Base-by-base conservation (phyloP, 768 basidiomycete species). In the Tricholoma sp. region DNA sequence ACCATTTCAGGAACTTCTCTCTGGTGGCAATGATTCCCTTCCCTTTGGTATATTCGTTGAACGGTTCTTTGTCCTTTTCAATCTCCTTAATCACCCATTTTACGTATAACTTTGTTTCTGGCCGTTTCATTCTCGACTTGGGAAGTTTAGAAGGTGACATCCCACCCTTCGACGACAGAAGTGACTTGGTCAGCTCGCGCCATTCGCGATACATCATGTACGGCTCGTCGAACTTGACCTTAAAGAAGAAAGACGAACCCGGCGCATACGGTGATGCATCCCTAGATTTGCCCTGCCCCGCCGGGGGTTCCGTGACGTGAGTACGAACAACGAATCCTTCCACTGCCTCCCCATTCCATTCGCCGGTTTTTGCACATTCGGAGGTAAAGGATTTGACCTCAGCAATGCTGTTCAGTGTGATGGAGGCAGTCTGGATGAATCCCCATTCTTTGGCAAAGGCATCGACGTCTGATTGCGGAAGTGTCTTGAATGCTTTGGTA, bases 171-270 rank as follows among this genome's bases (percentile, higher is more conserved):
- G 67, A 66, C 6, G 73, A 64, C 8, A 94, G 75, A n/a, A 96
- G 75, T 10, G 68, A 71, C 68, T 91, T 91, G 6, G 97, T 98
- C 52, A 95, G 79, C 71, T 98, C 96, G 54, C 96, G 81, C 94
- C 94, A 98, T 67, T 95, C 91, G 54, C 97, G 88, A 72, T 97
- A 98, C 85, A 96, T 95, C 81, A 98, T 86, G 68, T 99, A 99
- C 2, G 96, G 96, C 66, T 98, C 93, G 70, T 98, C 94, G 70
- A 98, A 98, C 69, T 99, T 99, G 74, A 98, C 80, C 68, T 99
- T 99, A 85, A 97, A 98, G 80, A 99, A 98, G 78, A 98, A 96
- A 0, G 92, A 88, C 1, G 89, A 84, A 31, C 88, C 91, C 0
- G 85, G 71, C 0, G 77, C 68, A 66, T 98, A 97, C 0, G 94